Conservation (phyloP, 1,139 yeast genomes). For the Saccharomyces hybrid region DNA sequence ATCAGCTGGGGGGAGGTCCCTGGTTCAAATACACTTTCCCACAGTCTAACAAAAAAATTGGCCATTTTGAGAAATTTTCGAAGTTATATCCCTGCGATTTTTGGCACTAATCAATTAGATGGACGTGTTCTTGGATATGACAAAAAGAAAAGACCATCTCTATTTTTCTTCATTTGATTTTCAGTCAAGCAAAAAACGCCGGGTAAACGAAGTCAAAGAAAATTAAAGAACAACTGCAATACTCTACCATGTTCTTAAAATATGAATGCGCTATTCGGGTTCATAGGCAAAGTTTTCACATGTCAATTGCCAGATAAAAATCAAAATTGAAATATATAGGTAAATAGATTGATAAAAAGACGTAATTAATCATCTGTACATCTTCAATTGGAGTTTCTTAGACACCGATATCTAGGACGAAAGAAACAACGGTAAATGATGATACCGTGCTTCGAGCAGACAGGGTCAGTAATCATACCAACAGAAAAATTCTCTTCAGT, state of each 20-base stretch:
- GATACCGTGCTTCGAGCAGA: conserved; percentile 30
- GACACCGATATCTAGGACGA: conserved; percentile 27
- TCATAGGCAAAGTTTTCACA: neutral
- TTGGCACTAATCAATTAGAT: neutral
- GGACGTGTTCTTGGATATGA: neutral
- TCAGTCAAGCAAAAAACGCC: neutral
- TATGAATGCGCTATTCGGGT: neutral
- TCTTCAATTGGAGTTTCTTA: conserved; percentile 5
- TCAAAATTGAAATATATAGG: too few species aligned
- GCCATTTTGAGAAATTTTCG: neutral
- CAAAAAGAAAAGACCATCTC: neutral
- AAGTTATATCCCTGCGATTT: neutral
- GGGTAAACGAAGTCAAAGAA: neutral
- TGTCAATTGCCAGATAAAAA: too few species aligned
- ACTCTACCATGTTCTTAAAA: too few species aligned
- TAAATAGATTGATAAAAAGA: too few species aligned
- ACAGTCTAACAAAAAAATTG: conserved; percentile 57
- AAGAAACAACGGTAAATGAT: conserved; percentile 28
- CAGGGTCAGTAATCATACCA: conserved; percentile 28
- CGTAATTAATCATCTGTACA: too few species aligned
- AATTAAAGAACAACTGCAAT: neutral
- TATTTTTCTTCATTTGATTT: neutral
- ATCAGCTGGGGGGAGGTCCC: conserved; percentile 86
- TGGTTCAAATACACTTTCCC: conserved; percentile 92
- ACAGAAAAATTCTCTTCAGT: conserved; percentile 5